Evolutionary conservation across 1,284 basidiomycete genomes (phyloP).

Genomic region (Sporisorium reilianum): DNA sequence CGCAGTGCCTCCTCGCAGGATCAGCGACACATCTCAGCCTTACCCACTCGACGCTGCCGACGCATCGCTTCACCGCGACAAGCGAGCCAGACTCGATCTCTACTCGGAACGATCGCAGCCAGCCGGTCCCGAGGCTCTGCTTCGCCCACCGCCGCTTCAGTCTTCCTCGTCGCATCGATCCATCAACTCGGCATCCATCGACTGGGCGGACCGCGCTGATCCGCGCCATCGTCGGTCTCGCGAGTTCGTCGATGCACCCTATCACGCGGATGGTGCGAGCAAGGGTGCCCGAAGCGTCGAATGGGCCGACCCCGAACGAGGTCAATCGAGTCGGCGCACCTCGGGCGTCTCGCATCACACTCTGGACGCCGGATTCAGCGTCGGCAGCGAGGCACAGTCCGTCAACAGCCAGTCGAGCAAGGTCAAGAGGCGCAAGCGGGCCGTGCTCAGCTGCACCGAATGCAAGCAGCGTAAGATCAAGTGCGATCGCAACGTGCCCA

Average conservation of each 20-base stretch:
- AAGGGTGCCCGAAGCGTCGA: conserved; percentile 13
- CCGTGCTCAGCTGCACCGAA: conserved; percentile 55
- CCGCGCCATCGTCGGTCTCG: conserved; percentile 21
- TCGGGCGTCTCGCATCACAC: conserved; percentile 31
- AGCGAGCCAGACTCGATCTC: conserved; percentile 35
- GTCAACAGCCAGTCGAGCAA: conserved; percentile 28
- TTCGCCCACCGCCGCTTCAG: conserved; percentile 26
- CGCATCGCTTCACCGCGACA: conserved; percentile 31
- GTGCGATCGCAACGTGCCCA: conserved; percentile 58
- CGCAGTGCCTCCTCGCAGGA: conserved; percentile 16
- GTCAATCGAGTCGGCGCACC: conserved; percentile 27
- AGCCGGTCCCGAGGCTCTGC: conserved; percentile 4
- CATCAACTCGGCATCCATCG: conserved; percentile 13
- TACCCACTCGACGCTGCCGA: conserved; percentile 16
- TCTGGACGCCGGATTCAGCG: conserved; percentile 15
- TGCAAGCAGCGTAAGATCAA: conserved; percentile 61
- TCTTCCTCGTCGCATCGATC: conserved; percentile 31
- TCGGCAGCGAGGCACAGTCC: conserved; percentile 14
- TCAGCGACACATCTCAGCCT: conserved; percentile 31
- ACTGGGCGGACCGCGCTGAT: conserved; percentile 25
- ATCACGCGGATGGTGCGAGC: conserved; percentile 6
- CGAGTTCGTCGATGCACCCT: conserved; percentile 10
- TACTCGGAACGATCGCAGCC: conserved; percentile 28
- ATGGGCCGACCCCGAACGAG: conserved; percentile 25
- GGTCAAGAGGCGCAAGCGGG: conserved; percentile 50